Evolutionary conservation across 306 rosid species (phyloP).

Genomic region (Senna siamea): DNA sequence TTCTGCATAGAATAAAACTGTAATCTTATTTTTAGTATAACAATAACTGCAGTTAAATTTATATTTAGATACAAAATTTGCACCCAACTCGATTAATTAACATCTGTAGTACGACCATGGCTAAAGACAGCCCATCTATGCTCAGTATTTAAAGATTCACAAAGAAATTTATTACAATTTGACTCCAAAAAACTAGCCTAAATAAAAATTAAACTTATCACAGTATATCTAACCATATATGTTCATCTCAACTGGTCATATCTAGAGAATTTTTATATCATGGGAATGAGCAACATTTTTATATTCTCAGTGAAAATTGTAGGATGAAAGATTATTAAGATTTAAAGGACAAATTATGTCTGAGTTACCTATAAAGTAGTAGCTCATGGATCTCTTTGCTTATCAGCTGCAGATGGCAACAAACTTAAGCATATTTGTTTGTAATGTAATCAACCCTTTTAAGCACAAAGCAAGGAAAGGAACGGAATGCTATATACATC

Average conservation of each 20-base stretch:
- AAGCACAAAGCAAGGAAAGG: not conserved
- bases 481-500: constrained; percentile 8
- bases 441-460: not conserved
- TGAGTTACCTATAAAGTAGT: not conserved
- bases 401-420: not conserved
- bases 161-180: no score
- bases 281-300: no score
- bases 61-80: no score
- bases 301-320: not conserved
- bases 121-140: no score
- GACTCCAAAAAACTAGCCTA: no score
- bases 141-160: not conserved
- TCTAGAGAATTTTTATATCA: no score
- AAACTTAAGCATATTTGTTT: not conserved
- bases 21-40: no score
- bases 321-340: not conserved
- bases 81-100: no score
- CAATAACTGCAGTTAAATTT: no score
- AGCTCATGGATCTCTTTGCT: not conserved
- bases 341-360: not conserved
- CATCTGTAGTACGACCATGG: not conserved
- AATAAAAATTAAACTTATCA: not conserved
- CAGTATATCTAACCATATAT: no score
- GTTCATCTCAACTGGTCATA: no score
- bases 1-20: no score